phyloP scores from a whole-genome alignment of 257 asterid genomes.

The Echites panduratus region DNA sequence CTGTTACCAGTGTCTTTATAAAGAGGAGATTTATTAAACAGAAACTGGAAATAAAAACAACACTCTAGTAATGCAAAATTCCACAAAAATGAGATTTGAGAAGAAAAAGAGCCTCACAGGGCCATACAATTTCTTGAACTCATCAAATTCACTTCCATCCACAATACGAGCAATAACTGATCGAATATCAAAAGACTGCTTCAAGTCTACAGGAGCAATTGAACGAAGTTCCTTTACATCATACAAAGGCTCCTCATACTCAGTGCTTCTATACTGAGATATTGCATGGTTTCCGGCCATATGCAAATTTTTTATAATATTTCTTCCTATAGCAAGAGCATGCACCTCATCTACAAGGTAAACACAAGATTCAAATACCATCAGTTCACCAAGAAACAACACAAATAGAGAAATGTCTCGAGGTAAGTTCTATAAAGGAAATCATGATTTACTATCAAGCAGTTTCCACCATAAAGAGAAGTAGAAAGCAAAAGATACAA shows the following conservation, averaged over 20 bases:
- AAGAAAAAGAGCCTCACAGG: slow-evolving; percentile 62
- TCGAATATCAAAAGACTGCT: slow-evolving; percentile 81
- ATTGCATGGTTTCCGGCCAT: slow-evolving; percentile 58
- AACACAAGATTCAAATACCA: slow-evolving; percentile 14
- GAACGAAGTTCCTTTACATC: slow-evolving; percentile 75
- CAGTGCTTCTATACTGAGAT: slow-evolving; percentile 31
- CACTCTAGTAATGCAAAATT: not conserved
- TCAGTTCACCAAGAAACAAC: slow-evolving; percentile 15
- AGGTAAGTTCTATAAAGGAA: not conserved
- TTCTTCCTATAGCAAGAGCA: slow-evolving; percentile 91
- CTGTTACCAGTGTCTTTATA: slow-evolving; percentile 87
- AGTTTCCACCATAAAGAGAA: not conserved
- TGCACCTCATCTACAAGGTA: slow-evolving; percentile 76
- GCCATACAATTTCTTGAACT: slow-evolving; percentile 98
- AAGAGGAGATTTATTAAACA: slow-evolving; percentile 12
- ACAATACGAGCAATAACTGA: slow-evolving; percentile 81
- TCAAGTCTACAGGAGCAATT: slow-evolving; percentile 90
- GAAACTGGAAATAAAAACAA: slow-evolving; percentile 8
- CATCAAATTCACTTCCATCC: slow-evolving; percentile 96
- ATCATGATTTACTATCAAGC: not conserved
- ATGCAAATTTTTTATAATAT: slow-evolving; percentile 78
- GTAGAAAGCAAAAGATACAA: not conserved
- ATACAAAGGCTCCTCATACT: slow-evolving; percentile 73
- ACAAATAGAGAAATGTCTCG: slow-evolving; percentile 1
- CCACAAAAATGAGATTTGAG: slow-evolving; percentile 9